phyloP scores from a whole-genome alignment of 2,329 filamentous ascomycete genomes.

The Botryotinia convoluta region DNA sequence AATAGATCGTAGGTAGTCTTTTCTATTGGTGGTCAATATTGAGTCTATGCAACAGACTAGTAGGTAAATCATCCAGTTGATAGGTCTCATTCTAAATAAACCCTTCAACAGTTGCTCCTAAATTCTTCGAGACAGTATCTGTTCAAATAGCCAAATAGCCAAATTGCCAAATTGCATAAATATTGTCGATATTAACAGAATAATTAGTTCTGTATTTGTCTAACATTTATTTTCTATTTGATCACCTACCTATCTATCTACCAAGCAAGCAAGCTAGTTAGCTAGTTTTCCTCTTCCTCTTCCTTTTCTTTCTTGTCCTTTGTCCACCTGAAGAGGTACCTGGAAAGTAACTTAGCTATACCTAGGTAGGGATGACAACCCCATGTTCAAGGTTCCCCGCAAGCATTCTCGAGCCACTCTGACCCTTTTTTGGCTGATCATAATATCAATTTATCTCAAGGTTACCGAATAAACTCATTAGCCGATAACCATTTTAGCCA shows the following conservation, averaged over 20 bases:
- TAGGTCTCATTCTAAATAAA: background rate
- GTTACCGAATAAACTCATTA: background rate
- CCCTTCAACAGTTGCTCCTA: background rate
- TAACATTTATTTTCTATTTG: too few species aligned
- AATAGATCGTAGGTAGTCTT: background rate
- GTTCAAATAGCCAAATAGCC: background rate
- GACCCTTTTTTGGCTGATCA: background rate
- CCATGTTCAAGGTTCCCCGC: constrained; percentile 2
- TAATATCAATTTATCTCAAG: background rate
- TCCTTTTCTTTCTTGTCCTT: background rate
- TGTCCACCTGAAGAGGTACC: background rate
- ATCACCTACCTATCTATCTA: background rate
- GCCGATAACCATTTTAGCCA: constrained; percentile 1
- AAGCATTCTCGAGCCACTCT: background rate
- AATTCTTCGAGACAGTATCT: background rate
- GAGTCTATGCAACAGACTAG: background rate
- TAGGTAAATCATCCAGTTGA: background rate
- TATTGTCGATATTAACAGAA: background rate
- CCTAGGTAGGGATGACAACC: background rate
- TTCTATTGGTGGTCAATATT: background rate
- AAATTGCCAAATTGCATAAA: background rate
- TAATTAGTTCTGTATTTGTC: background rate
- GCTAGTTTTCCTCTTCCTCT: too few species aligned
- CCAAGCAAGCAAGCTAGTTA: too few species aligned
- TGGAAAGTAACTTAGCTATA: background rate